Evolutionary conservation across 805 yeast species (phyloP).

Genomic region (Ascoidea tarda): DNA sequence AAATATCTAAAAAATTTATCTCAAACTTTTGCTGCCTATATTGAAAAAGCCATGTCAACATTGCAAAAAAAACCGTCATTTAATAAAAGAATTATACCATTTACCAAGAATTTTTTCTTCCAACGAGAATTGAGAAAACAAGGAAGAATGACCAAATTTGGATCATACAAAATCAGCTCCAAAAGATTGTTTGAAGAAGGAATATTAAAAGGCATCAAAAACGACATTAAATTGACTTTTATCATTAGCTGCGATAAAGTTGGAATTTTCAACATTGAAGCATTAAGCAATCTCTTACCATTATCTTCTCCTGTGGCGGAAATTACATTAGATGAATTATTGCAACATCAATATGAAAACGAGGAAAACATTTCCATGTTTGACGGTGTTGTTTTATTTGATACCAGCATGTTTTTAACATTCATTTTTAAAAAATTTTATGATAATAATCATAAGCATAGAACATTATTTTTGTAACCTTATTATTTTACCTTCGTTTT

Average conservation of each 20-base stretch:
- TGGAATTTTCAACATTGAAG: slow-evolving; percentile 63
- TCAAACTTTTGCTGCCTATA: slow-evolving; percentile 28
- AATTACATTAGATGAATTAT: slow-evolving; percentile 54
- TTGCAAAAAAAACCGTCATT: slow-evolving; percentile 28
- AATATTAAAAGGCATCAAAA: slow-evolving; percentile 44
- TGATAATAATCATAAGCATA: background rate
- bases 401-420: slow-evolving; percentile 51
- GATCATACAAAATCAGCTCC: slow-evolving; percentile 65
- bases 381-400: slow-evolving; percentile 51
- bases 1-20: slow-evolving; percentile 25
- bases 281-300: slow-evolving; percentile 56
- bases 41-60: slow-evolving; percentile 34
- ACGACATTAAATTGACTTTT: slow-evolving; percentile 54
- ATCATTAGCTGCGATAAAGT: slow-evolving; percentile 64
- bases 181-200: slow-evolving; percentile 64
- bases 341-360: slow-evolving; percentile 61
- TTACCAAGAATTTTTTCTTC: slow-evolving; percentile 66
- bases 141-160: slow-evolving; percentile 60
- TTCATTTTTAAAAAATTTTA: slow-evolving; percentile 66
- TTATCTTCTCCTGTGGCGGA: slow-evolving; percentile 19
- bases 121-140: slow-evolving; percentile 53
- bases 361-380: slow-evolving; percentile 39
- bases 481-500: too few species aligned
- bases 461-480: too few species aligned
- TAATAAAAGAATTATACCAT: slow-evolving; percentile 27